These are phyloP conservation scores for Alternaria consortialis DNA, from an alignment of 2,329 filamentous ascomycete species.

Conservation along the genomic window DNA sequence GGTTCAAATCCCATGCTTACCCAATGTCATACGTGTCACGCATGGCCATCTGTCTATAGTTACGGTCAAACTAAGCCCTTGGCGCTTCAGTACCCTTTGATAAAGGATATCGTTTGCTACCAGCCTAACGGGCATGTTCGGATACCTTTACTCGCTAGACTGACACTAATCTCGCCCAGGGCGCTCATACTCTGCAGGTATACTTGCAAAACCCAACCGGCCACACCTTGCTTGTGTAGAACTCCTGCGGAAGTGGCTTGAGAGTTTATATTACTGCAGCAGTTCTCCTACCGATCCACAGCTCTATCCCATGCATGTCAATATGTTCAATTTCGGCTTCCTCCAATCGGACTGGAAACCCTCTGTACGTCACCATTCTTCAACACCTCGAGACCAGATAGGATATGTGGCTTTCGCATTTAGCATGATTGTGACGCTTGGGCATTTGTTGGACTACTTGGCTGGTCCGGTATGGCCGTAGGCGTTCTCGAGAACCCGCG, in stretches of 20 bases:
- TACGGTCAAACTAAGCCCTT: not conserved
- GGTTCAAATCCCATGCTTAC: constrained; percentile 25
- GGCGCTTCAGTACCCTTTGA: not conserved
- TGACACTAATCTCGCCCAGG: not conserved
- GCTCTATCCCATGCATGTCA: not conserved
- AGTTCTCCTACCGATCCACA: not conserved
- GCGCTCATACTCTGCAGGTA: not conserved
- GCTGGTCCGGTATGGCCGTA: not conserved
- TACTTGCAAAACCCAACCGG: not conserved
- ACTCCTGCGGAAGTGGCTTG: not conserved
- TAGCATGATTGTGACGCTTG: not conserved
- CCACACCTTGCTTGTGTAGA: not conserved
- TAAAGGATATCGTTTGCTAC: not conserved
- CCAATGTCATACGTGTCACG: constrained; percentile 13
- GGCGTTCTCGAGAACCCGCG: not conserved
- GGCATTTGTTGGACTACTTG: not conserved
- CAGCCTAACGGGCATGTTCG: not conserved
- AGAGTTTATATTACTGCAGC: not conserved
- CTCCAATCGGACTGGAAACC: not conserved
- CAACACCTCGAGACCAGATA: not conserved
- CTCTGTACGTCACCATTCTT: no score
- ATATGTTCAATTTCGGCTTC: not conserved
- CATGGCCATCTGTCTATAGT: not conserved
- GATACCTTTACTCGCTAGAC: not conserved
- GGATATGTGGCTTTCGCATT: not conserved